Conservation (phyloP, 2,329 filamentous ascomycete species). For the Aureobasidium sp. region DNA sequence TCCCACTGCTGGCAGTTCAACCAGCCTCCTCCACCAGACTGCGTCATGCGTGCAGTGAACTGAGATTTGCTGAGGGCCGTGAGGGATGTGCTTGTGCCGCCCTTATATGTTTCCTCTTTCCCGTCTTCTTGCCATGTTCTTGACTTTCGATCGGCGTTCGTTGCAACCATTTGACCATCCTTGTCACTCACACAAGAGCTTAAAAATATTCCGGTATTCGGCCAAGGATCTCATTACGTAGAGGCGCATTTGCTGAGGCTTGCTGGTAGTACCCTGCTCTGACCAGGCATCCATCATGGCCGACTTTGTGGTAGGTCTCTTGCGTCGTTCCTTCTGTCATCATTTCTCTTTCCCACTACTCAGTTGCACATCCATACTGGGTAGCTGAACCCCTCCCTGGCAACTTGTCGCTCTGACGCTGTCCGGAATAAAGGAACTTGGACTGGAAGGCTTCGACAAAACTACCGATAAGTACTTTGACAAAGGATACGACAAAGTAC, state of each 20-base stretch:
- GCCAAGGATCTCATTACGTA: constrained; percentile 5
- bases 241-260: constrained; percentile 6
- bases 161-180: background rate
- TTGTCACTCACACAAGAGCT: constrained; percentile 2
- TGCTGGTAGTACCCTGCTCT: background rate
- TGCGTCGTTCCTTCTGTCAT: background rate
- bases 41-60: background rate
- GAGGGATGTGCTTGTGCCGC: background rate
- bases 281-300: background rate
- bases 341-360: background rate
- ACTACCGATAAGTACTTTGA: constrained; percentile 3
- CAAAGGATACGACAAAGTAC: constrained; percentile 7
- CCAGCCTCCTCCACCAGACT: background rate
- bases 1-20: background rate
- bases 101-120: background rate
- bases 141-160: background rate
- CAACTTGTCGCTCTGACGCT: background rate
- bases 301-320: constrained; percentile 6
- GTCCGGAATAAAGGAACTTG: constrained; percentile 10
- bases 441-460: background rate
- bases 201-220: constrained; percentile 2
- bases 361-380: background rate
- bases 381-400: background rate
- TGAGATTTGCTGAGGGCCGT: background rate
- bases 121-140: background rate